These are phyloP conservation scores for Heterobasidion parviporum DNA, from an alignment of 1,284 basidiomycete genomes.

Conservation along the genomic window DNA sequence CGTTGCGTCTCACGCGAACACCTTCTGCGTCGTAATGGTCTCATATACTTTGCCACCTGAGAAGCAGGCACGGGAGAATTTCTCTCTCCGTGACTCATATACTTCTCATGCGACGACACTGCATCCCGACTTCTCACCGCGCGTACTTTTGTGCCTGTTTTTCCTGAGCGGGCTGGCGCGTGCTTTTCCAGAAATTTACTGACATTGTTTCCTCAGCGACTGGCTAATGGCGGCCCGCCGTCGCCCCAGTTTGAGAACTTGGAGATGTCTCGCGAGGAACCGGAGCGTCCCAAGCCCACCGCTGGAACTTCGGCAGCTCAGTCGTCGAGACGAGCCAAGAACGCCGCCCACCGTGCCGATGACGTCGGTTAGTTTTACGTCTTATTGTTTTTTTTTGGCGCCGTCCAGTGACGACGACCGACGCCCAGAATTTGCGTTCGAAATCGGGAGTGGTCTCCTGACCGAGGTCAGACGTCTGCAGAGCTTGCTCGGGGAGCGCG, in stretches of 20 bases:
- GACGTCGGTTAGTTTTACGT: slow-evolving; percentile 60
- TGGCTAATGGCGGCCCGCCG: slow-evolving; percentile 27
- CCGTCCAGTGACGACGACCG: background rate
- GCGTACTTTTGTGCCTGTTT: no score
- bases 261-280: slow-evolving; percentile 33
- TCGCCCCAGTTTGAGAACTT: slow-evolving; percentile 24
- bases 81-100: no score
- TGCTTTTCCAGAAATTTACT: background rate
- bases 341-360: slow-evolving; percentile 76
- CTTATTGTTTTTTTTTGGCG: background rate
- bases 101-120: no score
- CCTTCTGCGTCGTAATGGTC: no score
- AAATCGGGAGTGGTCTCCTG: slow-evolving; percentile 86
- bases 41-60: no score
- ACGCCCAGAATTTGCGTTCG: slow-evolving; percentile 86
- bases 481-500: slow-evolving; percentile 78
- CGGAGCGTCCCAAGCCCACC: slow-evolving; percentile 33
- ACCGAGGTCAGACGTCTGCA: slow-evolving; percentile 87
- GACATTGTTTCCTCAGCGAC: slow-evolving; percentile 1
- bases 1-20: no score
- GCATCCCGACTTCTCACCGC: no score
- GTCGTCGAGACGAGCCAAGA: slow-evolving; percentile 71
- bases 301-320: slow-evolving; percentile 57
- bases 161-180: no score
- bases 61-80: no score